phyloP scores from a whole-genome alignment of 1,284 basidiomycete genomes.

The Somion occarium region DNA sequence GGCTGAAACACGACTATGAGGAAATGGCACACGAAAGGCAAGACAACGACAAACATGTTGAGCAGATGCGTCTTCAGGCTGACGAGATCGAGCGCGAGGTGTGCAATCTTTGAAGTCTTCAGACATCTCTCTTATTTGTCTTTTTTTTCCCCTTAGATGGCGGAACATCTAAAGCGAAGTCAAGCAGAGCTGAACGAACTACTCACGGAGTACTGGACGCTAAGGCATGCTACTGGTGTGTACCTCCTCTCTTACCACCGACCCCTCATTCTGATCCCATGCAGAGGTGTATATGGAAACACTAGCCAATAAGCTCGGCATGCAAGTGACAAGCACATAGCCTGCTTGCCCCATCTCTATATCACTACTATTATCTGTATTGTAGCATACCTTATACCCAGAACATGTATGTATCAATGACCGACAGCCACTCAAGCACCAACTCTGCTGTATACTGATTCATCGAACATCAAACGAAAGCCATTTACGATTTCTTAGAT shows the following conservation, averaged over 20 bases:
- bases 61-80: slow-evolving; percentile 66
- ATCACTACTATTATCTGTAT: neutral
- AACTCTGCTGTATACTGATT: too few relatives aligned
- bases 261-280: slow-evolving; percentile 6
- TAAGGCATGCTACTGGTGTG: slow-evolving; percentile 74
- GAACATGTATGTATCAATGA: too few relatives aligned
- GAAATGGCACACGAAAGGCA: slow-evolving; percentile 68
- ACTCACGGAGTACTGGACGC: slow-evolving; percentile 75
- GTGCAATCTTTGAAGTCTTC: too few relatives aligned
- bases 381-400: too few relatives aligned
- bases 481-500: too few relatives aligned
- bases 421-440: too few relatives aligned
- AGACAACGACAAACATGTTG: slow-evolving; percentile 72
- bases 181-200: slow-evolving; percentile 73
- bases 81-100: slow-evolving; percentile 63
- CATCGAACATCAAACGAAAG: too few relatives aligned
- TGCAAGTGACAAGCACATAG: slow-evolving; percentile 26
- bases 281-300: slow-evolving; percentile 80
- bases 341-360: neutral
- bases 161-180: slow-evolving; percentile 65
- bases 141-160: slow-evolving; percentile 45
- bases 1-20: slow-evolving; percentile 71
- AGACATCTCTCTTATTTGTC: neutral
- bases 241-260: slow-evolving; percentile 5
- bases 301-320: slow-evolving; percentile 57